Base-by-base conservation (phyloP, 139 green algal genomes). In the Microglena sp. region DNA sequence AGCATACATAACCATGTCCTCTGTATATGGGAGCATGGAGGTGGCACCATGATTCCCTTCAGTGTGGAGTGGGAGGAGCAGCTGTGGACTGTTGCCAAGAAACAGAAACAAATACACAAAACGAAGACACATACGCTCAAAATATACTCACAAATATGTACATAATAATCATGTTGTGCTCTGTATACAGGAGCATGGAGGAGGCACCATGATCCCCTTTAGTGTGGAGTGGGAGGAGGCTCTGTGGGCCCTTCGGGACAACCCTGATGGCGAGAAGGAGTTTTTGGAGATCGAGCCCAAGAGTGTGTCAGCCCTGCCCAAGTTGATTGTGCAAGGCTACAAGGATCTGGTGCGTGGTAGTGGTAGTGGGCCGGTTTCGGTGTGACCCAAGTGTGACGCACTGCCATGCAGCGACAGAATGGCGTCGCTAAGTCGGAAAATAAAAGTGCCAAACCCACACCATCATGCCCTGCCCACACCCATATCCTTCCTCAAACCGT, bases 101-200 rank as follows among this genome's bases (percentile, higher is more conserved):
- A n/a, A n/a, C n/a, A n/a, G n/a, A n/a, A n/a, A n/a, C n/a, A n/a
- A n/a, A n/a, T n/a, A n/a, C n/a, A n/a, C n/a, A n/a, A n/a, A n/a
- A n/a, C n/a, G n/a, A n/a, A n/a, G n/a, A n/a, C n/a, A n/a, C n/a
- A n/a, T n/a, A n/a, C n/a, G n/a, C n/a, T n/a, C n/a, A n/a, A n/a
- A n/a, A n/a, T n/a, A n/a, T n/a, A n/a, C n/a, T n/a, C n/a, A n/a
- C 77, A 30, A 97, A 97, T 77, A 75, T 75, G 44, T 62, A 75
- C 40, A 31, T 53, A 28, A 70, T 62, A 62, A 56, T 75, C 40
- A 62, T 69, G 68, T 60, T 74, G 43, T 21, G 64, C 2, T 22
- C 24, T n/a, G n/a, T n/a, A n/a, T 50, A n/a, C 62, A 77, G 70
- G 64, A 69, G 58, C 70, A 72, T 30, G 70, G 70, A 21, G 70